Evolutionary conservation across 1,139 yeast species (phyloP), one percentile per base, ranked within the genome.

Genomic region (Torulaspora pretoriensis): DNA sequence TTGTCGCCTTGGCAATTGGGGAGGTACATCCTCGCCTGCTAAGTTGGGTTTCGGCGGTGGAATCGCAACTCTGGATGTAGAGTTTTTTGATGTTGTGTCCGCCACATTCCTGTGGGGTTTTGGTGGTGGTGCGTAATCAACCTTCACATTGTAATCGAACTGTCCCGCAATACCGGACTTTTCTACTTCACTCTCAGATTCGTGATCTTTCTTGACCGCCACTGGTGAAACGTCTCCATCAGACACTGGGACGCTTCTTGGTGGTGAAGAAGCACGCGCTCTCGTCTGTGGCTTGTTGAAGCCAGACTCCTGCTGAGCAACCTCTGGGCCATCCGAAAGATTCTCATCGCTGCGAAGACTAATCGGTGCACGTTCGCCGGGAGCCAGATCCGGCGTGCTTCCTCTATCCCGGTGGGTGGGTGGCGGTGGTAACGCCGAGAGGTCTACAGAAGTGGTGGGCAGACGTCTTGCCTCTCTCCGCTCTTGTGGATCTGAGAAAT

Each of bases 51-150:
- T 23, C 9, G 16, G 27, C 10, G 9, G 30, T 17, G 27, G 27
- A 36, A 19, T n/a, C 10, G 34, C 4, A 9, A 34, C 16, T 5
- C n/a, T 29, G 8, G 19, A 23, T 8, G 22, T 6, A 14, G 19
- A 24, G 14, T 27, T 14, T 19, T 23, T 36, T 8, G 40, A 28
- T 3, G 10, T 25, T 6, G 16, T 22, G 13, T 45, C 45, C 12
- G 40, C 31, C 2, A 34, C 46, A 17, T 30, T 40, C 37, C 56
- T 43, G 35, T 53, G 54, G n/a, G 63, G 67, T 16, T 40, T 54
- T 31, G 69, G 69, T 3, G 70, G 70, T 9, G 70, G 70, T 2
- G 66, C 63, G 47, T 59, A 66, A 13, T 55, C 53, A 8, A 62
- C 58, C 13, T 57, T 55, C 14, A 55, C 49, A 10, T 60, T 51